A percentile compares a stretch with the other conserved stretches of the same genome.
Evolutionary conservation across 176 grass and related monocot genomes (phyloP).

Genomic region (Ensete ventricosum): DNA sequence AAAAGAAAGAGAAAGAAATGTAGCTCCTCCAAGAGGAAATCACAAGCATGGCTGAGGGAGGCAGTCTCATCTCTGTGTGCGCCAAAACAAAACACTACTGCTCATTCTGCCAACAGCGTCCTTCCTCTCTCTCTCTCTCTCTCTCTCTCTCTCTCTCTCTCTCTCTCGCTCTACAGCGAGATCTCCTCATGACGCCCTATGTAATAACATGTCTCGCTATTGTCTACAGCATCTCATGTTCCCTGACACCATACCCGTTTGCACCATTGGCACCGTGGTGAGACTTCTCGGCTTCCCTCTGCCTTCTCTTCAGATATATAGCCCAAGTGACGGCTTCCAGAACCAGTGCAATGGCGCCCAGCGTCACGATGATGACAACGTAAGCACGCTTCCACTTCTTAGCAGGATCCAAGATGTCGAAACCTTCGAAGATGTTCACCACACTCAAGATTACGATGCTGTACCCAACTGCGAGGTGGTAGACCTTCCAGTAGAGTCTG

Average conservation of each 20-base stretch:
- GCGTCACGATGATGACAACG: background rate
- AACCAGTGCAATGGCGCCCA: background rate
- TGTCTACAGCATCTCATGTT: background rate
- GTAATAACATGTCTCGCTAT: background rate
- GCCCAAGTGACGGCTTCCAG: slow-evolving; percentile 7
- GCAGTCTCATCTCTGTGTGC: background rate
- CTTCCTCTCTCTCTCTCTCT: background rate
- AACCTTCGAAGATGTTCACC: slow-evolving; percentile 17
- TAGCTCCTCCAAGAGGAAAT: background rate
- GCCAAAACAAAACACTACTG: too few relatives aligned
- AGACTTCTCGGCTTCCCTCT: background rate
- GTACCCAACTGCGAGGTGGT: slow-evolving; percentile 4
- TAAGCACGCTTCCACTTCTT: slow-evolving; percentile 14
- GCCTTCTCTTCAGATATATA: background rate
- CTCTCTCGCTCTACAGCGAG: background rate
- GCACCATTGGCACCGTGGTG: background rate
- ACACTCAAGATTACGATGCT: slow-evolving; percentile 4
- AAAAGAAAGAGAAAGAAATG: background rate
- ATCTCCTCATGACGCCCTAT: background rate
- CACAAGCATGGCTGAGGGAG: background rate
- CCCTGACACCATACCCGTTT: background rate
- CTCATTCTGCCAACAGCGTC: slow-evolving; percentile 2
- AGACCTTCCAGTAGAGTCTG: slow-evolving; percentile 16
- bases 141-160: background rate
- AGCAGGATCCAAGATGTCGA: slow-evolving; percentile 3